Conservation (phyloP, 2,329 filamentous ascomycete species). For the Samsoniella hepiali region DNA sequence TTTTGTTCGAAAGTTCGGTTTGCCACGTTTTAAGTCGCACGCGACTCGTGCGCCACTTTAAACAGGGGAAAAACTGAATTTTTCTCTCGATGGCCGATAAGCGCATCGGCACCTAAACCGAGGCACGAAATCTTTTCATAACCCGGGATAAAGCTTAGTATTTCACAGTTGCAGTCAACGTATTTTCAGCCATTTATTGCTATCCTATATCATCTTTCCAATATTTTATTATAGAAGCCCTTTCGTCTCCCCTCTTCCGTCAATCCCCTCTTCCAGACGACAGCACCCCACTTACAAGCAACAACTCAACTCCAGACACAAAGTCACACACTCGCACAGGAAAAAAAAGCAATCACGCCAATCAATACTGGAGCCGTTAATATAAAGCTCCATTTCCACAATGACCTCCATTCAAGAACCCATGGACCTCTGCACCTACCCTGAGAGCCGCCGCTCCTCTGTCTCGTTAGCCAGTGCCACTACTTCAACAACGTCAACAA, state of each 20-base stretch:
- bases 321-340: constrained; percentile 6
- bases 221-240: neutral
- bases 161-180: neutral
- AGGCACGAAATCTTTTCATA: neutral
- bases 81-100: neutral
- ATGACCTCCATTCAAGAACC: neutral
- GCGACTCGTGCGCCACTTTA: constrained; percentile 9
- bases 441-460: constrained; percentile 7
- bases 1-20: neutral
- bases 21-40: constrained; percentile 3
- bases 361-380: neutral
- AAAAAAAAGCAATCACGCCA: neutral
- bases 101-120: neutral
- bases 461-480: neutral
- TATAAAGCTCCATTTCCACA: neutral
- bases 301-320: neutral
- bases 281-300: neutral
- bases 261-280: neutral
- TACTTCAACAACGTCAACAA: neutral
- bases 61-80: neutral
- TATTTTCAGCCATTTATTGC: neutral
- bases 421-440: neutral
- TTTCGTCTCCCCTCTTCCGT: neutral
- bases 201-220: neutral
- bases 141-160: neutral